These are phyloP conservation scores for Saccharomycopsis olivae DNA, from an alignment of 805 yeast genomes.

Conservation along the genomic window DNA sequence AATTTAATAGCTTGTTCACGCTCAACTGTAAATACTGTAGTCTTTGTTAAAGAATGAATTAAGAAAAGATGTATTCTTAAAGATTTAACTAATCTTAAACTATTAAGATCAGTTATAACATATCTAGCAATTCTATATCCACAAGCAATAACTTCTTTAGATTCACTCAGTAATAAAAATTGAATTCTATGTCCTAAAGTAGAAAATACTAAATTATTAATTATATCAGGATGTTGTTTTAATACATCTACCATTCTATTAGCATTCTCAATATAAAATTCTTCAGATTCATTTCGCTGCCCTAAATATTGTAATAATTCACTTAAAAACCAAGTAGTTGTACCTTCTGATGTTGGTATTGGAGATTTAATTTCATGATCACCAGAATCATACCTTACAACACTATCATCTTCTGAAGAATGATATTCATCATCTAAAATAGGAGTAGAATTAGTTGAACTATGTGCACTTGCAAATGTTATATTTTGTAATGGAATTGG, in stretches of 20 bases:
- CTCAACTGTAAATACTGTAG: conserved; percentile 44
- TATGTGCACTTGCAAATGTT: conserved; percentile 11
- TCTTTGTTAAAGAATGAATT: conserved; percentile 53
- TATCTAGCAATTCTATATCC: conserved; percentile 70
- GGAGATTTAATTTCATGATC: background rate
- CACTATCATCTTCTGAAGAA: background rate
- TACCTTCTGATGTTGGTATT: background rate
- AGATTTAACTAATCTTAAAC: conserved; percentile 32
- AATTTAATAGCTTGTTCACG: conserved; percentile 70
- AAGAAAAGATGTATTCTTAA: conserved; percentile 49
- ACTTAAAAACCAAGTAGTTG: conserved; percentile 44
- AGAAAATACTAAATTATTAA: conserved; percentile 51
- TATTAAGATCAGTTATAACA: conserved; percentile 42
- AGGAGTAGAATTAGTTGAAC: conserved; percentile 9
- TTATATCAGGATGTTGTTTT: conserved; percentile 45
- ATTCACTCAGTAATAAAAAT: conserved; percentile 44
- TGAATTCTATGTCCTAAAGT: conserved; percentile 50
- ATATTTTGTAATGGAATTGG: conserved; percentile 6
- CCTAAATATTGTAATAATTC: conserved; percentile 51
- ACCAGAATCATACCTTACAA: too few relatives aligned
- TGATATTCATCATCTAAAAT: background rate
- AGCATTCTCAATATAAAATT: conserved; percentile 43
- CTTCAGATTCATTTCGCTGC: conserved; percentile 39
- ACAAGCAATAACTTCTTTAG: conserved; percentile 56
- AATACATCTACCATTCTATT: conserved; percentile 55